Conservation (phyloP, 371 early-diverging fungal species). For the Cladochytrium tenue region DNA sequence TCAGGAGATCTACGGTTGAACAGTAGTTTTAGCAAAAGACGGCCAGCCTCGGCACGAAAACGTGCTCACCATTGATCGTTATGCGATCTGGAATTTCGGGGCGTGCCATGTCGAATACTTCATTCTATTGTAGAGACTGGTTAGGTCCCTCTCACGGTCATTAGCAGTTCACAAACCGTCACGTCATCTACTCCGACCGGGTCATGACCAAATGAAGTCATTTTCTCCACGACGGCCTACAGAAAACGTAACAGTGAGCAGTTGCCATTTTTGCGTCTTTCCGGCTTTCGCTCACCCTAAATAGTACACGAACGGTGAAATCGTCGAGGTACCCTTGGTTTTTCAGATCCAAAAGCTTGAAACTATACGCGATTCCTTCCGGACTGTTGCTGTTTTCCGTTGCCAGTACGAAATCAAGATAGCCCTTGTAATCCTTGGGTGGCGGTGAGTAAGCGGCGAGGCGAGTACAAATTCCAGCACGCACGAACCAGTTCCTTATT, state of each 20-base stretch:
- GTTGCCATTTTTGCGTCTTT: too few species aligned
- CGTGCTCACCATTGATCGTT: slow-evolving; percentile 38
- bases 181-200: slow-evolving; percentile 39
- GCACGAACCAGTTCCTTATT: slow-evolving; percentile 40
- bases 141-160: neutral
- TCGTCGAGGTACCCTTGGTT: slow-evolving; percentile 44
- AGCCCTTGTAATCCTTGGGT: slow-evolving; percentile 47
- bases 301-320: slow-evolving; percentile 30
- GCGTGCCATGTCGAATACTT: slow-evolving; percentile 59
- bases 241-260: too few species aligned
- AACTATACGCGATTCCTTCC: slow-evolving; percentile 42
- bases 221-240: slow-evolving; percentile 39
- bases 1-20: slow-evolving; percentile 31
- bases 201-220: slow-evolving; percentile 41
- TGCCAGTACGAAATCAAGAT: slow-evolving; percentile 53
- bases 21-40: too few species aligned
- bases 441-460: too few species aligned
- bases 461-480: neutral
- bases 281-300: slow-evolving; percentile 33
- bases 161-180: slow-evolving; percentile 23
- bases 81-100: slow-evolving; percentile 27
- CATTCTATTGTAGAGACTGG: slow-evolving; percentile 32
- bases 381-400: slow-evolving; percentile 47
- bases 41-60: too few species aligned
- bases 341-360: slow-evolving; percentile 47